These are phyloP conservation scores for Zangia roseola DNA, from an alignment of 768 basidiomycete species.

Conservation along the genomic window DNA sequence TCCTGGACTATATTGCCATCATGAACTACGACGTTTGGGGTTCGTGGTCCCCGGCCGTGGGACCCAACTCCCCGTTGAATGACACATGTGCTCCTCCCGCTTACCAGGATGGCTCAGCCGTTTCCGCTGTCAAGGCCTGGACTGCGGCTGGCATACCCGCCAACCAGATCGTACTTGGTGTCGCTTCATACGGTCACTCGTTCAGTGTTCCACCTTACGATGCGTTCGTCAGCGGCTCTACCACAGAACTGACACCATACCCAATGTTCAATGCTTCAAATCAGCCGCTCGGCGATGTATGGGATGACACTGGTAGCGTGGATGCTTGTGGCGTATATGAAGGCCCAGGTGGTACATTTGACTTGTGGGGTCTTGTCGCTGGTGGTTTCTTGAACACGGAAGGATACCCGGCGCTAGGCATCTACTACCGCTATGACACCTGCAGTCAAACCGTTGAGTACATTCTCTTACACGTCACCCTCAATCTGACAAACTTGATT, in stretches of 20 bases:
- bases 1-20: conserved; percentile 60
- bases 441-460: conserved; percentile 70
- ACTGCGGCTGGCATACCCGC: conserved; percentile 70
- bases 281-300: conserved; percentile 50
- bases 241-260: conserved; percentile 41
- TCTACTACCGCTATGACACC: conserved; percentile 53
- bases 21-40: conserved; percentile 68
- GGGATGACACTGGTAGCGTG: conserved; percentile 48
- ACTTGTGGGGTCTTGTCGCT: conserved; percentile 59
- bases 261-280: conserved; percentile 45
- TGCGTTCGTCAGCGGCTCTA: conserved; percentile 36
- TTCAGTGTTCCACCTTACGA: conserved; percentile 43
- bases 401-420: conserved; percentile 36
- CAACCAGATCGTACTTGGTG: conserved; percentile 69
- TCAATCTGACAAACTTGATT: neutral
- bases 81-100: conserved; percentile 64
- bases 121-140: conserved; percentile 69
- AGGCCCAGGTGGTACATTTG: conserved; percentile 50
- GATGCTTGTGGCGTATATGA: conserved; percentile 55
- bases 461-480: no score
- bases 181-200: conserved; percentile 79
- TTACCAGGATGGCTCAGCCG: conserved; percentile 71
- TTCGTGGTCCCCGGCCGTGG: conserved; percentile 49
- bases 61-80: conserved; percentile 77
- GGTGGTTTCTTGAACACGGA: conserved; percentile 47